Evolutionary conservation across 495 filamentous ascomycete species (phyloP), one percentile per base, ranked within the genome.

Genomic region (Parachaetomium inaequale): DNA sequence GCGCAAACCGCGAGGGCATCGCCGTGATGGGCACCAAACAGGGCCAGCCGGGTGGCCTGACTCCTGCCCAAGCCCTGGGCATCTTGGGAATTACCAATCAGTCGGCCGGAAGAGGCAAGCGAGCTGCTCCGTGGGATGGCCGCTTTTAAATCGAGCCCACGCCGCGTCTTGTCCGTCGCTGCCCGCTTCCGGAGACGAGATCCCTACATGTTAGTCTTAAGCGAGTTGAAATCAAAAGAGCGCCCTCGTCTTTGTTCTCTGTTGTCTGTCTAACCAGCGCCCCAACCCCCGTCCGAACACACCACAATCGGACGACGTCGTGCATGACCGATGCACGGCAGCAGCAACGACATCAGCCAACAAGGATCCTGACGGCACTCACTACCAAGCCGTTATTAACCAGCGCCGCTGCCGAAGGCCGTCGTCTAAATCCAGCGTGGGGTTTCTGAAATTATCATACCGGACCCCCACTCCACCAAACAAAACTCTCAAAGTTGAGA

Each of bases 51-150:
- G 12, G 36, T 59, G 54, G 54, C 31, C 55, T 59, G 59, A 62
- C 59, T 62, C 60, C 17, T 57, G 23, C 60, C 50, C n/a, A 43
- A 31, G 15, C 31, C 56, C 36, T 32, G 36, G 47, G 26, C 15
- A 19, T 23, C 32, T 43, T 53, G 26, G 55, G 25, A 47, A 63
- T 63, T 63, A 63, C 50, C 42, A 59, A 63, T 63, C 62, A 25
- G 32, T 50, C 10, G 4, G 6, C 36, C 42, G 49, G 47, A 63
- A 12, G 4, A 5, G 55, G 55, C 29, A 63, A 63, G 51, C 31
- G 43, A 38, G 29, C 10, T 23, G 49, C 29, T 61, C 50, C 57
- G 57, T 51, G 19, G 57, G 38, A 15, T 49, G 23, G 14, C 46
- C 11, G 58, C 8, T 14, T 34, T 40, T 51, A 54, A n/a, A n/a